phyloP scores from a whole-genome alignment of 768 basidiomycete species.

The Pleurotus tuoliensis region DNA sequence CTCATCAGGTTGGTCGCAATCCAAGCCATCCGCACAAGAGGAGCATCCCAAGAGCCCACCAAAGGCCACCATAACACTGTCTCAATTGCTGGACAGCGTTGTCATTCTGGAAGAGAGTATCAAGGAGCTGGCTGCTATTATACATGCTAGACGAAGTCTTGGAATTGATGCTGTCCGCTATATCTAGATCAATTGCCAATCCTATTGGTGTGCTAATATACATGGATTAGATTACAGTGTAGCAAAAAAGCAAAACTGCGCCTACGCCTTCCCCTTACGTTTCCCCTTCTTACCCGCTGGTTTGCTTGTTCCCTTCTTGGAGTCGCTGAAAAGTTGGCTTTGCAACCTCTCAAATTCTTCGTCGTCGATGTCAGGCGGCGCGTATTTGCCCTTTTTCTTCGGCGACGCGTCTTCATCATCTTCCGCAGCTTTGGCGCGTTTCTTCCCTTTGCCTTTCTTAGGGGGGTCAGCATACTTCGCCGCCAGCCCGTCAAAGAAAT shows the following conservation, averaged over 20 bases:
- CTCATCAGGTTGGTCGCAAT: conserved; percentile 30
- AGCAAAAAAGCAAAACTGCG: conserved; percentile 5
- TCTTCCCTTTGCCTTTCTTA: conserved; percentile 52
- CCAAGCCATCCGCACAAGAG: conserved; percentile 17
- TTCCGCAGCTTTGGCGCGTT: conserved; percentile 44
- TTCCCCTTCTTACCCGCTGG: conserved; percentile 25
- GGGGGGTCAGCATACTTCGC: conserved; percentile 64
- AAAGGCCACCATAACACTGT: conserved; percentile 60
- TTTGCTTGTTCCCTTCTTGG: conserved; percentile 25
- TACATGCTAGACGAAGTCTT: conserved; percentile 77
- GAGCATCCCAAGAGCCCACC: conserved; percentile 28
- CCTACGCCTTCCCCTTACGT: conserved; percentile 31
- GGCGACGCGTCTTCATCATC: conserved; percentile 34
- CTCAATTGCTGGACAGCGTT: conserved; percentile 86
- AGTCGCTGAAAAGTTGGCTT: conserved; percentile 48
- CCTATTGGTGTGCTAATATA: background rate
- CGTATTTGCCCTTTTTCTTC: conserved; percentile 45
- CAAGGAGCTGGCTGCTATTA: conserved; percentile 85
- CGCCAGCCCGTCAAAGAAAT: conserved; percentile 74
- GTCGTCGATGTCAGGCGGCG: conserved; percentile 59
- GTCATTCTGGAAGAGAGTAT: conserved; percentile 93
- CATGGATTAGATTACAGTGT: conserved; percentile 3
- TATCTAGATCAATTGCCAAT: conserved; percentile 36
- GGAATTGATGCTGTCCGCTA: conserved; percentile 84
- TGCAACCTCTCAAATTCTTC: conserved; percentile 62